Conservation (phyloP, 1,139 yeast genomes). For the Kodamaea sp. region DNA sequence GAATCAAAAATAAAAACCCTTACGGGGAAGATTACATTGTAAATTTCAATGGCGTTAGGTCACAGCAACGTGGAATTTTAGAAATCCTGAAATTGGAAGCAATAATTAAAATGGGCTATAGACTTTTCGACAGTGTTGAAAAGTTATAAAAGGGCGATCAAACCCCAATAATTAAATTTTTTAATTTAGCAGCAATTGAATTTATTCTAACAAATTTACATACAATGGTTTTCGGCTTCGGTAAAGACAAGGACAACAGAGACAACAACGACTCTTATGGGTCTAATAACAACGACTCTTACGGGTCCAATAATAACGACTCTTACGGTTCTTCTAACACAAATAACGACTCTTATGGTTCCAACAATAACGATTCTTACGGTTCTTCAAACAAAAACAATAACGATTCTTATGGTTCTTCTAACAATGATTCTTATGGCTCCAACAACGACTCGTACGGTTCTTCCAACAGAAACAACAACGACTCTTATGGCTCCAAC, state of each 20-base stretch:
- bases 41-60: too few species aligned
- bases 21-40: too few species aligned
- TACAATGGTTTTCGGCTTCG: constrained; percentile 20
- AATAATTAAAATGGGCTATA: too few species aligned
- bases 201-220: too few species aligned
- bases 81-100: too few species aligned
- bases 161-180: too few species aligned
- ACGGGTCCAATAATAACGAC: constrained; percentile 10
- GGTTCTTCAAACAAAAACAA: constrained; percentile 6
- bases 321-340: constrained; percentile 12
- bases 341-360: constrained; percentile 11
- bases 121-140: too few species aligned
- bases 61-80: too few species aligned
- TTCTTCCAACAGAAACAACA: constrained; percentile 12
- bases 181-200: too few species aligned
- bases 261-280: constrained; percentile 3
- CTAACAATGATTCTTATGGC: constrained; percentile 10
- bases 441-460: constrained; percentile 15
- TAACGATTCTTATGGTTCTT: constrained; percentile 5
- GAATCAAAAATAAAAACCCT: too few species aligned
- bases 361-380: constrained; percentile 8
- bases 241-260: constrained; percentile 16
- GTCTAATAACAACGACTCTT: constrained; percentile 7
- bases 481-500: too few species aligned
- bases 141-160: too few species aligned